These are phyloP conservation scores for Croton laevigatus DNA, from an alignment of 441 rosid species.

Conservation along the genomic window DNA sequence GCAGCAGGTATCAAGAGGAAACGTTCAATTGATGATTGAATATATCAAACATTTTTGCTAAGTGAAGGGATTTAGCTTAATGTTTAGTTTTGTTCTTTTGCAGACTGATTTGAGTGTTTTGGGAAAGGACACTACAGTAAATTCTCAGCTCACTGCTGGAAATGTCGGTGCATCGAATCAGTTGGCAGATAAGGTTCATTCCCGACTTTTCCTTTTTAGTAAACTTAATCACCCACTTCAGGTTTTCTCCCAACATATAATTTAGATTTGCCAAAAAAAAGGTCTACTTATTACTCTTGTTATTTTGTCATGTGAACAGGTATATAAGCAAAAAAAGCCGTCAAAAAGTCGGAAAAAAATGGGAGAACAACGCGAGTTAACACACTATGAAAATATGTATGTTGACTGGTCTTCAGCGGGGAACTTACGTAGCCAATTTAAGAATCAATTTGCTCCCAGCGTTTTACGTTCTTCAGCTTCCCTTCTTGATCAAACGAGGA, in stretches of 20 bases:
- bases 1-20: conserved; percentile 55
- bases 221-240: background rate
- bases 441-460: conserved; percentile 41
- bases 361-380: conserved; percentile 43
- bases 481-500: conserved; percentile 46
- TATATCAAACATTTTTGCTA: conserved; percentile 5
- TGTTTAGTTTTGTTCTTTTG: conserved; percentile 19
- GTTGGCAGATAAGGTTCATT: conserved; percentile 31
- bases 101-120: conserved; percentile 36
- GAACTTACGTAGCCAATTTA: conserved; percentile 38
- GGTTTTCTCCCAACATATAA: background rate
- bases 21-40: background rate
- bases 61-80: conserved; percentile 3
- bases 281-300: background rate
- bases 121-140: conserved; percentile 29
- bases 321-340: conserved; percentile 45
- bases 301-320: conserved; percentile 34
- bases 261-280: background rate
- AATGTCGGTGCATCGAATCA: conserved; percentile 27
- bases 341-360: conserved; percentile 41
- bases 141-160: conserved; percentile 27
- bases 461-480: conserved; percentile 38
- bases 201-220: background rate
- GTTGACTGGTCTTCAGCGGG: conserved; percentile 50
- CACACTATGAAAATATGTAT: conserved; percentile 36